Conservation (phyloP, 2,329 filamentous ascomycete species). For the Cadophora gregata region DNA sequence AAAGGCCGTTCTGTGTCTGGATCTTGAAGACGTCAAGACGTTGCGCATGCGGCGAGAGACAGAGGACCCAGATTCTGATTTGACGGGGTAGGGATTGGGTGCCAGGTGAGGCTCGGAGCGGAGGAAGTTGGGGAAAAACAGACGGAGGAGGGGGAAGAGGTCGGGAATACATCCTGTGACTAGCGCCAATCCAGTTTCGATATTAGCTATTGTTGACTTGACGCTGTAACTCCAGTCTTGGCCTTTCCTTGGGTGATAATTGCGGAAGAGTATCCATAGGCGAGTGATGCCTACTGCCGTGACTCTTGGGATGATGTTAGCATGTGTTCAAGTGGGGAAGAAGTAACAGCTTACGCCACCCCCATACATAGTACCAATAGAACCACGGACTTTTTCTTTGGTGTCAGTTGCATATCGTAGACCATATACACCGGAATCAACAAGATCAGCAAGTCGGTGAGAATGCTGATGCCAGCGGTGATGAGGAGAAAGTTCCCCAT, state of each 20-base stretch:
- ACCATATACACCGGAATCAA: conserved; percentile 35
- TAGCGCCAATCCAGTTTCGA: conserved; percentile 33
- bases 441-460: conserved; percentile 34
- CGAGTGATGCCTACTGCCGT: conserved; percentile 32
- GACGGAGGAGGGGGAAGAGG: conserved; percentile 23
- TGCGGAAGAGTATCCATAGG: conserved; percentile 24
- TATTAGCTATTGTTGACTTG: conserved; percentile 33
- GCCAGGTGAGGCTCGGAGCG: conserved; percentile 8
- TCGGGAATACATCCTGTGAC: conserved; percentile 31
- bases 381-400: conserved; percentile 29
- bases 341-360: conserved; percentile 5
- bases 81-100: conserved; percentile 20
- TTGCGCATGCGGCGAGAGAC: conserved; percentile 13
- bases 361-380: conserved; percentile 22
- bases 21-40: neutral
- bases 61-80: neutral
- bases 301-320: conserved; percentile 21
- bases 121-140: conserved; percentile 22
- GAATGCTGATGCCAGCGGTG: conserved; percentile 31
- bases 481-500: conserved; percentile 28
- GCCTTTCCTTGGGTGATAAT: conserved; percentile 21
- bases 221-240: conserved; percentile 29
- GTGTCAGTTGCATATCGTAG: conserved; percentile 30
- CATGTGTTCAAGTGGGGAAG: neutral
- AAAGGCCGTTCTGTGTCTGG: neutral